Evolutionary conservation across 2,329 filamentous ascomycete species (phyloP), one percentile per base, ranked within the genome.

Genomic region (Colletotrichum kahawae): DNA sequence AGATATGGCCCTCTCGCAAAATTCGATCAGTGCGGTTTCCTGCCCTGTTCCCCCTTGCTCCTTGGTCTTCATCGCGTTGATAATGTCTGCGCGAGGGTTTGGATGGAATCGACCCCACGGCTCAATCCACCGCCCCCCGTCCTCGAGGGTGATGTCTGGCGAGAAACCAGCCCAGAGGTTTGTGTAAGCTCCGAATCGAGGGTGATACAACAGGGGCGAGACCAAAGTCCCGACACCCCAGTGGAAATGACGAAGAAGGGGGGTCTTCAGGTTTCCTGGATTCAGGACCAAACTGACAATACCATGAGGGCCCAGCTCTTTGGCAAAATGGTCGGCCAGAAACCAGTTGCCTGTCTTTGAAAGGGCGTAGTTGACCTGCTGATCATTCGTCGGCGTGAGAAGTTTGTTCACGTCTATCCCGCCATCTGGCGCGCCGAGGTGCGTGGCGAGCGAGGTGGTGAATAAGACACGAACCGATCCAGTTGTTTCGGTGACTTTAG

Each of bases 151-250:
- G 4, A 89, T 79, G 0, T 88, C 82, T 0, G 84, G 83, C 0
- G 87, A 86, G 51, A 88, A 80, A 0, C 83, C 87, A 2, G 87
- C 84, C 72, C 84, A 90, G 3, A 90, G 77, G 71, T 87, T 83
- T 0, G 88, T 88, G 78, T 88, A 89, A 0, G 87, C 87, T 0
- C 88, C 88, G 27, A 83, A 79, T 6, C 82, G 68, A 0, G 79
- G 27, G 67, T 82, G 78, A 5, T 82, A 74, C 5, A 83, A 31
- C 7, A 76, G 76, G 1, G 77, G 78, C 66, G 81, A 75, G 2
- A 81, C 71, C 1, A 83, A 13, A 24, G 70, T 70, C 5, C 48
- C 75, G 0, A 79, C 12, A 1, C 79, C 14, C 1, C 78, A 48
- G 3, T 78, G 78, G 67, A 81, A 79, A 1, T 77, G 77, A 13